Evolutionary conservation across 768 basidiomycete species (phyloP).

Genomic region (Megacollybia marginata): DNA sequence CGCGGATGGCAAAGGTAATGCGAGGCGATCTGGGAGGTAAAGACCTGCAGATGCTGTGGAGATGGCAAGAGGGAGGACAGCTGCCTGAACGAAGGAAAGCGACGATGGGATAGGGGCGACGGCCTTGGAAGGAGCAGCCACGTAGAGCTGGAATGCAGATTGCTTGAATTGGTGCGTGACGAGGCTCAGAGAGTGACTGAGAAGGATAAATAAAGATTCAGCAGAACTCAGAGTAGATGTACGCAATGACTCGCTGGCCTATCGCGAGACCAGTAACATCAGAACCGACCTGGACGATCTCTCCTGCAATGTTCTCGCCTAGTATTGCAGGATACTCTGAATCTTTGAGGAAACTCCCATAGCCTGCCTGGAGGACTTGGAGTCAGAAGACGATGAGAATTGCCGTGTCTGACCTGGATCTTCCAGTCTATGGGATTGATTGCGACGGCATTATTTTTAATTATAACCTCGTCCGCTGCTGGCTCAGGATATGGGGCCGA

Average conservation of each 20-base stretch:
- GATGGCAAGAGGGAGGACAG: neutral
- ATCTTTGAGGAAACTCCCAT: neutral
- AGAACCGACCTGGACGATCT: conserved; percentile 21
- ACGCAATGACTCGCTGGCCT: conserved; percentile 27
- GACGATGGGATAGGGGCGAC: conserved; percentile 35
- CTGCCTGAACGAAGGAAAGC: conserved; percentile 15
- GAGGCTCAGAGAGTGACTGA: conserved; percentile 26
- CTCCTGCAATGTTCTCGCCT: conserved; percentile 18
- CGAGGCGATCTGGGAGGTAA: no score
- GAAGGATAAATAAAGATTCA: conserved; percentile 7
- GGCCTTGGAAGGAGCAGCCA: conserved; percentile 25
- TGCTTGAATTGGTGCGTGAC: conserved; percentile 17
- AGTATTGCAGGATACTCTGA: conserved; percentile 2
- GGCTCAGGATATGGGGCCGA: neutral
- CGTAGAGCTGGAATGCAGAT: conserved; percentile 1
- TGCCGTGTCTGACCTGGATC: neutral
- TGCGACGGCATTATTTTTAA: neutral
- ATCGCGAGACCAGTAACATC: conserved; percentile 23
- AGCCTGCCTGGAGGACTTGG: neutral
- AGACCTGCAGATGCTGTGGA: neutral
- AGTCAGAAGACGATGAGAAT: neutral
- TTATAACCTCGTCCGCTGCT: neutral
- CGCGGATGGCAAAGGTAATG: no score
- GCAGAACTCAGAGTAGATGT: neutral
- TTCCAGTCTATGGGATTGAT: neutral